These are phyloP conservation scores for Eutypa lata DNA, from an alignment of 2,329 filamentous ascomycete species.

Conservation along the genomic window DNA sequence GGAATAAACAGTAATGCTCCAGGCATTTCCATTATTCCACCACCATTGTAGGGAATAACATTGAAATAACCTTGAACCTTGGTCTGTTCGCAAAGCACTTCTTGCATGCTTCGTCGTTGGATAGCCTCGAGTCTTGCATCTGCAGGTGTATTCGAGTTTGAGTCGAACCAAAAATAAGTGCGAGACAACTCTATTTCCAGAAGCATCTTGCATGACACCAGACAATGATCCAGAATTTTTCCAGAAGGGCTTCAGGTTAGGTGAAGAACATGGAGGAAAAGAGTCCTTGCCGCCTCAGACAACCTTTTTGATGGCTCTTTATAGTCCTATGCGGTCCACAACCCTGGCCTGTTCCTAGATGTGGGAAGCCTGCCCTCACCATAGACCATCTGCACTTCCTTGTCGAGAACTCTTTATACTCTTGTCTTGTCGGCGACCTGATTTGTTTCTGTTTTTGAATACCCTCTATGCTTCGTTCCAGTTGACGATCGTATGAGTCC, in stretches of 20 bases:
- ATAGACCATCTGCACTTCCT: too few species aligned
- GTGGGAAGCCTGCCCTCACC: too few species aligned
- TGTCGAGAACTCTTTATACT: too few species aligned
- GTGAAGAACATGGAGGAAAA: not conserved
- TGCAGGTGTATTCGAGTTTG: slow-evolving; percentile 1
- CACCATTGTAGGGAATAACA: too few species aligned
- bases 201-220: not conserved
- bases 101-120: not conserved
- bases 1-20: not conserved
- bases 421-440: too few species aligned
- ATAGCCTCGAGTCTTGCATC: not conserved
- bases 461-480: too few species aligned
- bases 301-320: not conserved
- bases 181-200: slow-evolving; percentile 1
- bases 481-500: too few species aligned
- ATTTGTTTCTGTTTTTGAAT: too few species aligned
- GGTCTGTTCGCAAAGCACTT: not conserved
- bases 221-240: not conserved
- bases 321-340: not conserved
- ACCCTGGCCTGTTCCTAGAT: too few species aligned
- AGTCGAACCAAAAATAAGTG: not conserved
- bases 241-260: not conserved
- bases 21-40: not conserved
- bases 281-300: not conserved
- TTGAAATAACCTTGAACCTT: not conserved